Evolutionary conservation across 73 alveolate species (phyloP), one percentile per base, ranked within the genome.

Genomic region (Effrenium voratum): DNA sequence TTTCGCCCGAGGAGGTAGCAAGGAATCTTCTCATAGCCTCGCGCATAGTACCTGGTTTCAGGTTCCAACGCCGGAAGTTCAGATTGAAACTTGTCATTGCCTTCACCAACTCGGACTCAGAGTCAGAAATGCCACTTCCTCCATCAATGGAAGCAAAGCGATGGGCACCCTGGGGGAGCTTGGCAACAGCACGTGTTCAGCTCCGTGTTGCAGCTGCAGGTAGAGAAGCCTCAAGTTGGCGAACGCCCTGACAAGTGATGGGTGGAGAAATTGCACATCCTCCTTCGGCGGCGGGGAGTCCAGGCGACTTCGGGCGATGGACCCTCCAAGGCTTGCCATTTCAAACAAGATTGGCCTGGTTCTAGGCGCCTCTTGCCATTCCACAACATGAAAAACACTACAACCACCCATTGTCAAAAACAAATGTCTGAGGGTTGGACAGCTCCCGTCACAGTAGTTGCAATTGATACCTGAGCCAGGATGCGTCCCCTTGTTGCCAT

Each of bases 191-290:
- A 87, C 72, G 85, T 87, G 70, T 87, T 87, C 50, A 87, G 36
- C 68, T 87, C 95, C n/a, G 95, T 60, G 34, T 87, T 77, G 50
- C 95, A 87, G 28, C 16, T 60, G 95, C 95, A 87, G 22, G 95
- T 44, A 45, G 80, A 45, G 44, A 87, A 87, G 44, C 95, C 95
- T 87, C 16, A 28, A 40, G 63, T 52, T 52, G n/a, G n/a, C n/a
- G n/a, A n/a, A n/a, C n/a, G n/a, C n/a, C n/a, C n/a, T n/a, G n/a
- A n/a, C n/a, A n/a, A n/a, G n/a, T n/a, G n/a, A n/a, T n/a, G n/a
- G n/a, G n/a, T n/a, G n/a, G n/a, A n/a, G n/a, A n/a, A n/a, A n/a
- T n/a, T n/a, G n/a, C n/a, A n/a, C n/a, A n/a, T n/a, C n/a, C n/a
- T n/a, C n/a, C n/a, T n/a, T n/a, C 38, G 44, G 86, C 47, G 49